phyloP scores from a whole-genome alignment of 225 moss, liverwort and hornwort genomes.

The Climacium dendroides region DNA sequence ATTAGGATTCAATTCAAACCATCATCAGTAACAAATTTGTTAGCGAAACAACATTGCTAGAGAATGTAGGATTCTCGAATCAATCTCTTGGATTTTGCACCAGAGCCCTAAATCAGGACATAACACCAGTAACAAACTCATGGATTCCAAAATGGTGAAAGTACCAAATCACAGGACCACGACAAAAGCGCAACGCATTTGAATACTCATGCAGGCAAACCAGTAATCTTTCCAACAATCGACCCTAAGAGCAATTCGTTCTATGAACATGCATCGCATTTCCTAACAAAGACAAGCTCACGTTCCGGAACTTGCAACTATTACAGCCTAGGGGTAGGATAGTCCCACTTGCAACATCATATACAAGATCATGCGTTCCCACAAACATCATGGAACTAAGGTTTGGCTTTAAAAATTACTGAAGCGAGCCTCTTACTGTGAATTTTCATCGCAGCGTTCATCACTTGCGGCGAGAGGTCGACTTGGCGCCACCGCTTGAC shows the following conservation, averaged over 20 bases:
- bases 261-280: not conserved
- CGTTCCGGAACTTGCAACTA: not conserved
- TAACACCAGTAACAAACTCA: not conserved
- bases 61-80: not conserved
- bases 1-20: not conserved
- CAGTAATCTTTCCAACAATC: not conserved
- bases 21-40: not conserved
- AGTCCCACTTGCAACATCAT: not conserved
- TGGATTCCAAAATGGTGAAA: not conserved
- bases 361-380: not conserved
- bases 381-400: not conserved
- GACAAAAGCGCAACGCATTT: not conserved
- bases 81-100: not conserved
- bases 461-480: not conserved
- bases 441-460: not conserved
- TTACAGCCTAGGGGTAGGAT: not conserved
- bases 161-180: not conserved
- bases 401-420: not conserved
- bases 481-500: not conserved
- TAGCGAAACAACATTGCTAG: not conserved
- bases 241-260: not conserved
- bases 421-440: not conserved
- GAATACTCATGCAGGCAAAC: not conserved
- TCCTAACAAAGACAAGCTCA: not conserved
- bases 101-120: not conserved